A percentile compares a stretch with the other conserved stretches of the same genome.
These are phyloP conservation scores for Aspergillus novofumigatus DNA, from an alignment of 2,329 filamentous ascomycete genomes.

Conservation along the genomic window DNA sequence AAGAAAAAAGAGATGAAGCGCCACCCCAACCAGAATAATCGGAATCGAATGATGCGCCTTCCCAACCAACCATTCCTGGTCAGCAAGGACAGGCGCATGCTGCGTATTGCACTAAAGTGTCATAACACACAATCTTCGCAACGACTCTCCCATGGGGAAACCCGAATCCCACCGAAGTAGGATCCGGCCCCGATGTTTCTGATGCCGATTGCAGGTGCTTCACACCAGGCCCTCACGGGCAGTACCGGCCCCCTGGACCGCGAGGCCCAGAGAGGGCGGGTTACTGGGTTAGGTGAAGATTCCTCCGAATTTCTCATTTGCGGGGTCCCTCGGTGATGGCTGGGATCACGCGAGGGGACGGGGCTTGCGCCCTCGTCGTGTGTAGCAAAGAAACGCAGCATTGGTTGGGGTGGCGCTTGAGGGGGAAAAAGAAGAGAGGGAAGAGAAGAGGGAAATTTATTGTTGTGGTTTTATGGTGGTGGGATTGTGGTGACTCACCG, in stretches of 20 bases:
- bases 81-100: slow-evolving; percentile 56
- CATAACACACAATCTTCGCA: slow-evolving; percentile 86
- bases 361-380: slow-evolving; percentile 53
- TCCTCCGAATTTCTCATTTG: slow-evolving; percentile 99
- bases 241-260: slow-evolving; percentile 44
- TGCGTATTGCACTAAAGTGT: slow-evolving; percentile 96
- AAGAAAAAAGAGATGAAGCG: slow-evolving; percentile 57
- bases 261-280: slow-evolving; percentile 38
- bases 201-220: slow-evolving; percentile 84
- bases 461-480: slow-evolving; percentile 7
- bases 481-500: slow-evolving; percentile 11
- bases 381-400: slow-evolving; percentile 96
- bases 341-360: slow-evolving; percentile 16
- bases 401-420: slow-evolving; percentile 80
- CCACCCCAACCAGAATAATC: slow-evolving; percentile 83
- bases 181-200: slow-evolving; percentile 70
- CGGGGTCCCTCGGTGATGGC: slow-evolving; percentile 36
- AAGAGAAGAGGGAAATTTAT: slow-evolving; percentile 17
- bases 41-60: slow-evolving; percentile 76
- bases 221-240: slow-evolving; percentile 85
- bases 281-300: slow-evolving; percentile 63
- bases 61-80: slow-evolving; percentile 25
- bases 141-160: slow-evolving; percentile 81
- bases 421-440: slow-evolving; percentile 42
- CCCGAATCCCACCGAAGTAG: slow-evolving; percentile 20